phyloP scores from a whole-genome alignment of 352 stramenopile species.

The Phytopythium helicoides region DNA sequence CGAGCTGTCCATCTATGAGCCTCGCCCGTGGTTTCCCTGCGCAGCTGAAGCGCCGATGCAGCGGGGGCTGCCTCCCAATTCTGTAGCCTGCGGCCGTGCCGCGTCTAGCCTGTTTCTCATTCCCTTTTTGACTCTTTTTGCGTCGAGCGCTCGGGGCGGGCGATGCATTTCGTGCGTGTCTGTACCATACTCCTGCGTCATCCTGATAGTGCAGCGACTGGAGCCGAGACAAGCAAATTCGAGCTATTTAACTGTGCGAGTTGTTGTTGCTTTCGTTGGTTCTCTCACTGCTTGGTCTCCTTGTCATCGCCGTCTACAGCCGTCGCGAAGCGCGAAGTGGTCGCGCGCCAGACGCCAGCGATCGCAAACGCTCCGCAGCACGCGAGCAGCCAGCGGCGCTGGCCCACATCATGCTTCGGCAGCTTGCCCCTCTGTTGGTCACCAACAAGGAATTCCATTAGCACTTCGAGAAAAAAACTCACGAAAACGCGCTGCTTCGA shows the following conservation, averaged over 20 bases:
- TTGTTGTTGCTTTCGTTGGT: slow-evolving; percentile 1
- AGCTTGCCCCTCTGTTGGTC: slow-evolving; percentile 39
- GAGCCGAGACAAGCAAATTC: slow-evolving; percentile 18
- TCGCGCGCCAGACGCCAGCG: slow-evolving; percentile 51
- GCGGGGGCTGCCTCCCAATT: not conserved
- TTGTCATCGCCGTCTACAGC: not conserved
- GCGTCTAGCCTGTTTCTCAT: slow-evolving; percentile 9
- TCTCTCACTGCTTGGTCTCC: slow-evolving; percentile 2
- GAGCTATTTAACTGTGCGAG: slow-evolving; percentile 48
- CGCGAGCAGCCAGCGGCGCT: slow-evolving; percentile 56
- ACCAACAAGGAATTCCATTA: too few relatives aligned
- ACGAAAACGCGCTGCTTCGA: not conserved
- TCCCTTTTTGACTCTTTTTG: slow-evolving; percentile 2
- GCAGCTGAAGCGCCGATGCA: too few relatives aligned
- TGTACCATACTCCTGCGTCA: slow-evolving; percentile 36
- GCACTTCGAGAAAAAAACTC: too few relatives aligned
- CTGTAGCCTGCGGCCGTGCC: not conserved
- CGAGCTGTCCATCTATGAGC: not conserved
- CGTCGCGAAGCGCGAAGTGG: slow-evolving; percentile 35
- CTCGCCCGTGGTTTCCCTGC: not conserved
- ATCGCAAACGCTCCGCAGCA: slow-evolving; percentile 47
- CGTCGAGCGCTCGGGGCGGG: slow-evolving; percentile 1
- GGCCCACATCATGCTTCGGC: slow-evolving; percentile 29
- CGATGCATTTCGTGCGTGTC: slow-evolving; percentile 32
- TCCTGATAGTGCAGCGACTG: not conserved